Conservation (phyloP, 2,329 filamentous ascomycete species). For the Botryotinia narcissicola region DNA sequence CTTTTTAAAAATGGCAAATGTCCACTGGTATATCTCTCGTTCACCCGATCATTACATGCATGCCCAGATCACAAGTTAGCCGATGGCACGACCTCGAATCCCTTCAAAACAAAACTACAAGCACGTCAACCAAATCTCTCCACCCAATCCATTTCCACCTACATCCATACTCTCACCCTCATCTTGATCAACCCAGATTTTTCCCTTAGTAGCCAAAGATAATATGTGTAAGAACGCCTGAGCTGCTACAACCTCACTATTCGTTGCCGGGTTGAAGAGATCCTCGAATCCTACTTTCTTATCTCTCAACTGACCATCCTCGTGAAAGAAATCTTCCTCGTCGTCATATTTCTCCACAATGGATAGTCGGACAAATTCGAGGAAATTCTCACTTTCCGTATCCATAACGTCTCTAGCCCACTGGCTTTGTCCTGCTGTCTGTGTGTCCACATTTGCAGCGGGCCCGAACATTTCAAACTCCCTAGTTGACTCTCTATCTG, state of each 20-base stretch:
- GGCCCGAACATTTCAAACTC: conserved; percentile 47
- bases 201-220: conserved; percentile 63
- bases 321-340: conserved; percentile 23
- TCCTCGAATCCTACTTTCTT: conserved; percentile 64
- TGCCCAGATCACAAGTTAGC: background rate
- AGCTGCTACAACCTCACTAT: conserved; percentile 60
- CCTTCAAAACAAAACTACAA: background rate
- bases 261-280: conserved; percentile 57
- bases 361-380: conserved; percentile 54
- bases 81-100: no score
- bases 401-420: conserved; percentile 54
- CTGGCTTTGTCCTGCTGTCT: conserved; percentile 47
- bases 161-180: conserved; percentile 10
- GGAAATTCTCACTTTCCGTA: conserved; percentile 60
- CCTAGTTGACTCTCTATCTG: conserved; percentile 26
- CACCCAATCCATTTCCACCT: conserved; percentile 10
- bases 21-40: background rate
- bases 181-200: conserved; percentile 61
- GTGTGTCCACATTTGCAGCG: conserved; percentile 46
- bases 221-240: conserved; percentile 76
- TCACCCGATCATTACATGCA: background rate
- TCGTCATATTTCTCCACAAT: conserved; percentile 39
- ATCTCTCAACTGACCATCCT: conserved; percentile 3
- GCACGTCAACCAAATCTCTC: conserved; percentile 16
- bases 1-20: background rate